Conservation (phyloP, 2,329 filamentous ascomycete species). For the Zymoseptoria passerinii region DNA sequence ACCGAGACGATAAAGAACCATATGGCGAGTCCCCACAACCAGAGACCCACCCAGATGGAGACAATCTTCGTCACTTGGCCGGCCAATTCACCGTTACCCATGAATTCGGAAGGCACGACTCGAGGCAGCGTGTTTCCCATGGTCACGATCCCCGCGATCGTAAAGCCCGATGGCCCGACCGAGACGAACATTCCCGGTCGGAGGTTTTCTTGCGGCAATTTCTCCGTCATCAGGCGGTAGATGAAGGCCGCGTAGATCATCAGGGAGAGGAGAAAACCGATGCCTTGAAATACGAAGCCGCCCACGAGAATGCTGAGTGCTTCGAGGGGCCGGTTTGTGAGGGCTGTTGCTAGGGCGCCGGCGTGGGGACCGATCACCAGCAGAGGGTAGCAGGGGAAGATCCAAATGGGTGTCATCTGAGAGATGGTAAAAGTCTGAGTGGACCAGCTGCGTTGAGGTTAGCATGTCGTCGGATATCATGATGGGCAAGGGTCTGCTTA, state of each 20-base stretch:
- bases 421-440: conserved; percentile 64
- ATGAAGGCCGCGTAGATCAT: conserved; percentile 82
- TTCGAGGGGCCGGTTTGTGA: conserved; percentile 29
- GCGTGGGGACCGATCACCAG: conserved; percentile 69
- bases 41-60: conserved; percentile 59
- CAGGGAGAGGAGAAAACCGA: conserved; percentile 56
- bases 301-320: conserved; percentile 51
- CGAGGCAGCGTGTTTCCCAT: conserved; percentile 47
- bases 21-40: conserved; percentile 73
- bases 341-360: conserved; percentile 45
- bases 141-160: conserved; percentile 50
- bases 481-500: conserved; percentile 34
- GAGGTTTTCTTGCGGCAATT: conserved; percentile 65
- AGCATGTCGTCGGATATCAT: not conserved
- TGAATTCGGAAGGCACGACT: conserved; percentile 46
- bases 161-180: conserved; percentile 67
- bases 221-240: conserved; percentile 81
- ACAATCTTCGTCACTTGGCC: conserved; percentile 48
- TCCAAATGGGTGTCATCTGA: conserved; percentile 81
- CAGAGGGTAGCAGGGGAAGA: conserved; percentile 76
- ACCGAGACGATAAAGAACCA: conserved; percentile 79
- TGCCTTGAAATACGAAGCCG: conserved; percentile 54
- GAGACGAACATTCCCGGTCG: conserved; percentile 80
- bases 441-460: conserved; percentile 44
- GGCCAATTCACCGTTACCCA: conserved; percentile 47